Base-by-base conservation (phyloP, 768 basidiomycete species). In the Lentinula aciculospora region DNA sequence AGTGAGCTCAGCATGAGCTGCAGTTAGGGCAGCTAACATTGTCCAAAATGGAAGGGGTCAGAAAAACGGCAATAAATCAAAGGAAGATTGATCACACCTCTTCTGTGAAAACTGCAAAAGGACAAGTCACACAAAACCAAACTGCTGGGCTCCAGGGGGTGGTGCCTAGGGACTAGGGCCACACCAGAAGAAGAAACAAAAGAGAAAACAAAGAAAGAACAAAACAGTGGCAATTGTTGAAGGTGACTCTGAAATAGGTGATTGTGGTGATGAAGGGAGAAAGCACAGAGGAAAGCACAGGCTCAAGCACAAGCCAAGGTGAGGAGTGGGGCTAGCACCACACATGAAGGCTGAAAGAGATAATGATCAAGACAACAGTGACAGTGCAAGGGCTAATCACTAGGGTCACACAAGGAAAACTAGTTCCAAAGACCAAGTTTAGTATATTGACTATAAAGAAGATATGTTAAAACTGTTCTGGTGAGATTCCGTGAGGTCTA, bases 81-180 rank as follows among this genome's bases (percentile, higher is more conserved):
- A n/a, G 23, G 44, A 28, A 9, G 44, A 46, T n/a, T 7, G 25
- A 25, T 28, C 44, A 21, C 21, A 46, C 23, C 44, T 46, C 8
- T 28, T 23, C 12, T 46, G 44, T 21, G 17, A 46, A 23, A 46
- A 46, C 27, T 46, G 44, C 27, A 15, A 28, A 21, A 46, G 15
- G 44, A 23, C 28, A 1, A 65, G 71, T 1, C 72, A 75, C 34
- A 21, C 48, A 3, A 63, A 64, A 17, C 56, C 58, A 17, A 51
- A 70, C 12, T 75, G 74, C 56, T 75, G 62, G 57, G 63, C 63
- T 9, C 56, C 65, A 46, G 73, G 73, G 10, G 70, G 74, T 28
- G 71, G 72, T 60, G 23, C 49, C 37, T 59, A 65, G 8, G 66
- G 65, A 64, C 63, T 64, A 53, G 68, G 66, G 50, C 44, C 12